Conservation (phyloP, 2,329 filamentous ascomycete genomes). For the Ascochyta lentis region DNA sequence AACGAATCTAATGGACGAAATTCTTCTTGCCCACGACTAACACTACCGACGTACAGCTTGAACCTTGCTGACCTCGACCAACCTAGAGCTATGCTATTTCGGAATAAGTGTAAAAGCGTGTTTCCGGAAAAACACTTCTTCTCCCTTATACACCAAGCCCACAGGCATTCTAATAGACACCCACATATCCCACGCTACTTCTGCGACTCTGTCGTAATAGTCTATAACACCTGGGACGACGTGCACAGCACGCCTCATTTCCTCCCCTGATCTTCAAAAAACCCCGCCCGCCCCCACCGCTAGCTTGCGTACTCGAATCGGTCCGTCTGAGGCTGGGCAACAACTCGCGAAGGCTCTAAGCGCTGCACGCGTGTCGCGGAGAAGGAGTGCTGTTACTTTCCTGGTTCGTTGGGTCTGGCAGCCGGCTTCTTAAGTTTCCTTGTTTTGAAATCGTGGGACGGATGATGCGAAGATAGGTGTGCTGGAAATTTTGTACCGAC, state of each 20-base stretch:
- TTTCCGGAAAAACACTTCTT: not conserved
- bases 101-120: too few relatives aligned
- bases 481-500: too few relatives aligned
- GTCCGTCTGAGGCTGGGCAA: slow-evolving; percentile 7
- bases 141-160: not conserved
- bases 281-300: not conserved
- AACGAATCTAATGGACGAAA: too few relatives aligned
- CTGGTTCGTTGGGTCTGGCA: not conserved
- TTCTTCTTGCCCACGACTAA: too few relatives aligned
- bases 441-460: not conserved
- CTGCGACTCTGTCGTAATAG: not conserved
- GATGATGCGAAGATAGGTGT: not conserved
- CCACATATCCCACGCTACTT: not conserved
- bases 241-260: not conserved
- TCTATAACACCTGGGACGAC: not conserved
- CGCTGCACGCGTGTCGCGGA: not conserved
- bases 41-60: too few relatives aligned
- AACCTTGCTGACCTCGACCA: too few relatives aligned
- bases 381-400: not conserved
- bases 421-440: not conserved
- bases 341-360: not conserved
- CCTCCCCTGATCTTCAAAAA: not conserved
- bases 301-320: slow-evolving; percentile 11
- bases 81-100: too few relatives aligned
- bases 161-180: not conserved